Evolutionary conservation across 257 asterid species (phyloP).

Genomic region (Fraxinus anomala): DNA sequence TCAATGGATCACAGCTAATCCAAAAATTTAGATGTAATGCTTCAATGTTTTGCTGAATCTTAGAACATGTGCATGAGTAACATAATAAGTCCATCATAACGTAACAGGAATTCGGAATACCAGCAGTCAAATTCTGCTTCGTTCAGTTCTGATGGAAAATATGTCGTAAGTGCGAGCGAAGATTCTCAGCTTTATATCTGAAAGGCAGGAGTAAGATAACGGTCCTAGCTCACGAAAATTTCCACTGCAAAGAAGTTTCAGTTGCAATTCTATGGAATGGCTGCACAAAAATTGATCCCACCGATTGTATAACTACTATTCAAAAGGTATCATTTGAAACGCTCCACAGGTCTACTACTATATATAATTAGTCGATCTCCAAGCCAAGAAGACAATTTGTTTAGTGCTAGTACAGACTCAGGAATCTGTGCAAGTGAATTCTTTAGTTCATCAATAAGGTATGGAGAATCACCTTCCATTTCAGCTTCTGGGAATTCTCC

Average conservation of each 20-base stretch:
- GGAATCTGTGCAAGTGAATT: conserved; percentile 63
- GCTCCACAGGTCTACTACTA: conserved; percentile 34
- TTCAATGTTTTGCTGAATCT: background rate
- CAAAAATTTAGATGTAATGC: conserved; percentile 71
- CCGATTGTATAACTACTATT: conserved; percentile 71
- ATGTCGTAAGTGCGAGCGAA: conserved; percentile 83
- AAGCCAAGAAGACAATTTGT: conserved; percentile 34
- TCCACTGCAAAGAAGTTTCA: conserved; percentile 76
- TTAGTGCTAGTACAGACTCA: conserved; percentile 42
- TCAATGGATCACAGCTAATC: conserved; percentile 55
- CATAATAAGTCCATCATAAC: background rate
- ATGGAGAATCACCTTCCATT: conserved; percentile 47
- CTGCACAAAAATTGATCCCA: conserved; percentile 46
- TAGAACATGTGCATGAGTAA: background rate
- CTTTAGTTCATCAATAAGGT: conserved; percentile 40
- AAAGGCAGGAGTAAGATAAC: conserved; percentile 43
- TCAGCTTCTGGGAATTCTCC: conserved; percentile 43
- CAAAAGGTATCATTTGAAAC: conserved; percentile 64
- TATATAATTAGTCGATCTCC: conserved; percentile 37
- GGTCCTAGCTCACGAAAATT: conserved; percentile 64
- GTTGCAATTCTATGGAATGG: conserved; percentile 87
- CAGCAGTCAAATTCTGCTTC: conserved; percentile 88
- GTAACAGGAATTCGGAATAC: conserved; percentile 76
- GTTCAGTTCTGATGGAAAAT: conserved; percentile 68
- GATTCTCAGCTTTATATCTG: conserved; percentile 75